Evolutionary conservation across 2,329 filamentous ascomycete genomes (phyloP).

Genomic region (Fusarium odoratissimum): DNA sequence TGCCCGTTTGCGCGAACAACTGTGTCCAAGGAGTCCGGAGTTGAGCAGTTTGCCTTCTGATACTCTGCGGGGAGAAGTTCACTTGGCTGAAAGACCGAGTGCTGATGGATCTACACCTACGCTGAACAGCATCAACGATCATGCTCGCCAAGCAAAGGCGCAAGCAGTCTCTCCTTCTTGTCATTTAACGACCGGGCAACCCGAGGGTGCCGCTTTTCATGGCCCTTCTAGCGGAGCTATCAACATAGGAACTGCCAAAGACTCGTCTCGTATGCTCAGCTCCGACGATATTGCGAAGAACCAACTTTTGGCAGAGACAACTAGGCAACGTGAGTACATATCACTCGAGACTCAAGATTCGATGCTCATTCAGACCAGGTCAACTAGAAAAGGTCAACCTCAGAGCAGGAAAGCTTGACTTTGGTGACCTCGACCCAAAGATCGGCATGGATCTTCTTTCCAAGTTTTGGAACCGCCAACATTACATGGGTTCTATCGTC

Average conservation of each 20-base stretch:
- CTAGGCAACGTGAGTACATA: conserved; percentile 22
- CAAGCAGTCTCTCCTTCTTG: background rate
- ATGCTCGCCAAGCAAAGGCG: background rate
- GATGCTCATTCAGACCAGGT: background rate
- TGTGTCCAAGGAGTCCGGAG: conserved; percentile 2
- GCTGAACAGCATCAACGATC: rapidly evolving
- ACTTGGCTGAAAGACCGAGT: rapidly evolving
- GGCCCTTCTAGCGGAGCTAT: conserved; percentile 35
- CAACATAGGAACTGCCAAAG: background rate
- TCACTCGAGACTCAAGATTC: conserved; percentile 12
- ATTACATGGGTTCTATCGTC: conserved; percentile 56
- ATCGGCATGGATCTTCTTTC: conserved; percentile 62
- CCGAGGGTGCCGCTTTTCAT: conserved; percentile 42
- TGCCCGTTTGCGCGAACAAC: conserved; percentile 49
- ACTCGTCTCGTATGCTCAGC: rapidly evolving
- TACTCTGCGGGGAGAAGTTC: rapidly evolving
- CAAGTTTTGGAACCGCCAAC: conserved; percentile 66
- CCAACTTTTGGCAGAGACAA: conserved; percentile 31
- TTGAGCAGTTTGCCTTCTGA: background rate
- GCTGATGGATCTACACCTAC: rapidly evolving
- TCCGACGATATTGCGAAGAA: background rate
- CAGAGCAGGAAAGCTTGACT: background rate
- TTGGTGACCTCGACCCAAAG: conserved; percentile 51
- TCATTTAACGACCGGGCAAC: background rate
- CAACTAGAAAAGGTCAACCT: conserved; percentile 11